Evolutionary conservation across 257 asterid genomes (phyloP).

Genomic region (Anisodus acutangulus): DNA sequence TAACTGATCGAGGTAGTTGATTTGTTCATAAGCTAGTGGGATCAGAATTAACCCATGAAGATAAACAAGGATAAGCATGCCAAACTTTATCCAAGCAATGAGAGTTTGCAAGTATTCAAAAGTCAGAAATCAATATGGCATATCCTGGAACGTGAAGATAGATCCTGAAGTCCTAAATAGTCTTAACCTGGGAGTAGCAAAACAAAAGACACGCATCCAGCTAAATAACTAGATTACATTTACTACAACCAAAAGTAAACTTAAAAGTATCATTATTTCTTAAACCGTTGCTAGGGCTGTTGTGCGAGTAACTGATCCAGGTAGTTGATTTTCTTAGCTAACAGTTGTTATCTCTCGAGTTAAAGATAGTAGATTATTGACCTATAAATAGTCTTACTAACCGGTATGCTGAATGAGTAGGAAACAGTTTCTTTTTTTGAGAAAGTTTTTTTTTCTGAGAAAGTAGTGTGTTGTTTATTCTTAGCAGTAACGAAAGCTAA

Average conservation of each 20-base stretch:
- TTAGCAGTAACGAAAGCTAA: background rate
- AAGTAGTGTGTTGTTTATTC: background rate
- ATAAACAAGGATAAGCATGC: background rate
- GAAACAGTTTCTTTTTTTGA: background rate
- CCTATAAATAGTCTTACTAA: background rate
- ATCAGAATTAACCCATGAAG: background rate
- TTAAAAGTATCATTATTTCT: background rate
- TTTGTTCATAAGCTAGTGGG: background rate
- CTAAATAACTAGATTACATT: background rate
- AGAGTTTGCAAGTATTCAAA: background rate
- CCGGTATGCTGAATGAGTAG: background rate
- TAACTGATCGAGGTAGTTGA: background rate
- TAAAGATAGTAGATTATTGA: background rate
- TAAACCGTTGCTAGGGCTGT: background rate
- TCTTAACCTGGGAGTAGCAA: background rate
- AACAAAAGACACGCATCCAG: background rate
- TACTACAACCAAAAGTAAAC: background rate
- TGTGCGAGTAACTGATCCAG: background rate
- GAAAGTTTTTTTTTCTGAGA: background rate
- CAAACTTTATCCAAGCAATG: background rate
- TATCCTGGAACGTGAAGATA: background rate
- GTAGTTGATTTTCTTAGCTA: background rate
- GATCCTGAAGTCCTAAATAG: constrained; percentile 14
- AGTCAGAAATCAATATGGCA: background rate
- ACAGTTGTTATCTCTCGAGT: background rate